Base-by-base conservation (phyloP, 148 eudicot species). In the Beta vulgaris region DNA sequence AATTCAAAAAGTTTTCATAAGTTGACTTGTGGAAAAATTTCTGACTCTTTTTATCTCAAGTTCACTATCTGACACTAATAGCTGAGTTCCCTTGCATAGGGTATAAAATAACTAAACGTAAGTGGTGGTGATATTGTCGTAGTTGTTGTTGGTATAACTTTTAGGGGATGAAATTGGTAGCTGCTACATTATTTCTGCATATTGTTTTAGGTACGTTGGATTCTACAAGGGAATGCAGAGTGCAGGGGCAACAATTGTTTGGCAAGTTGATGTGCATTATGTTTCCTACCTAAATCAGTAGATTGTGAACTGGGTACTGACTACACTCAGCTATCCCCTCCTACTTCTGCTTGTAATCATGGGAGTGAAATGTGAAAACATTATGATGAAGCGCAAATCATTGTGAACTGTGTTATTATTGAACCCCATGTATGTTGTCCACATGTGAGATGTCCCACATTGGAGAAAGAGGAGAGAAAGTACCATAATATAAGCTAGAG, bases 171-270 rank as follows among this genome's bases (percentile, higher is more conserved):
- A 28, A 40, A 7, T 40, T 19, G 7, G 15, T n/a, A 31, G 40
- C 32, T 65, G 26, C 48, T 49, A 10, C 49, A 25, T 65, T 62
- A 8, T 48, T 16, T 66, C 19, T 75, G 59, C 9, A 39, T 49
- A 59, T 80, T 63, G 67, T 80, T 87, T 73, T 84, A 95, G 98
- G 84, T 95, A 92, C 70, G 78, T 78, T 32, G 99, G 99, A 34
- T 95, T 95, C 74, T 92, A 92, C 71, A 95, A 95, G 86, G 99
- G 99, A 59, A 85, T 95, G 37, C 99, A 95, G 71, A 95, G 99
- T 77, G 97, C 97, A 7, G 99, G 99, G 44, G 96, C 90, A 7
- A 97, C 97, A 31, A 85, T 92, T 57, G 91, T 97, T 31, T 95
- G 97, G 99, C 99, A 95, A 81, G 64, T 95, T 29, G 99, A 95